Evolutionary conservation across 2,329 filamentous ascomycete genomes (phyloP), one percentile per base, ranked within the genome.

Genomic region (Drechmeria coniospora): DNA sequence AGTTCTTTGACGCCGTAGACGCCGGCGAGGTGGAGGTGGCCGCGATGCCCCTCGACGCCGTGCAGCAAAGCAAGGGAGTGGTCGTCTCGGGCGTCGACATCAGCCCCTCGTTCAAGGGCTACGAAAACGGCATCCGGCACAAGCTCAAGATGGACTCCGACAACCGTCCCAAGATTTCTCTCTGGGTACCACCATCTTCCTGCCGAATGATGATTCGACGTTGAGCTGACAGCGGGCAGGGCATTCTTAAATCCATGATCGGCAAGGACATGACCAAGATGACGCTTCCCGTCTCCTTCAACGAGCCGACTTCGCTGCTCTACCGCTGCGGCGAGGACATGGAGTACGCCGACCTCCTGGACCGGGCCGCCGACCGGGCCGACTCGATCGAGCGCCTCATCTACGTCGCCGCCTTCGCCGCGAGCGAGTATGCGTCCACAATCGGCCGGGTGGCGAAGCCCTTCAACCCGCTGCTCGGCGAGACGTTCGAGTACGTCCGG

Each of bases 251-350:
- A 59, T 95, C 87, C 14, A 95, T 98, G 90, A 93, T 98, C 54
- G 90, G 90, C 37, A 95, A 98, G 52, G 90, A 98, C 48, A 95
- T 98, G 90, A 95, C 90, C 21, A 95, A 92, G 61, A 98, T 98
- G 87, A 95, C 90, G 1, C 61, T 98, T 13, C 90, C 90, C 0
- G 90, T 98, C 2, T 93, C 90, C 1, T 95, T 98, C 62, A 98
- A 98, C 55, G 90, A 98, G 53, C 90, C 90, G 1, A 98, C 90
- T 0, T 95, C 90, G 5, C 62, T 98, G 9, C 67, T 98, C 7
- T 90, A 95, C 53, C 81, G 90, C 48, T 87, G 92, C 23, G 83
- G 82, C 5, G 90, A 98, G 56, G 90, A 98, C 46, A 87, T 98
- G 81, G 90, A 98, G 54, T 98, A 98, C 47, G 80, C 81, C 0